Evolutionary conservation across 2,329 filamentous ascomycete genomes (phyloP).

Genomic region (Xylariomycetidae sp.): DNA sequence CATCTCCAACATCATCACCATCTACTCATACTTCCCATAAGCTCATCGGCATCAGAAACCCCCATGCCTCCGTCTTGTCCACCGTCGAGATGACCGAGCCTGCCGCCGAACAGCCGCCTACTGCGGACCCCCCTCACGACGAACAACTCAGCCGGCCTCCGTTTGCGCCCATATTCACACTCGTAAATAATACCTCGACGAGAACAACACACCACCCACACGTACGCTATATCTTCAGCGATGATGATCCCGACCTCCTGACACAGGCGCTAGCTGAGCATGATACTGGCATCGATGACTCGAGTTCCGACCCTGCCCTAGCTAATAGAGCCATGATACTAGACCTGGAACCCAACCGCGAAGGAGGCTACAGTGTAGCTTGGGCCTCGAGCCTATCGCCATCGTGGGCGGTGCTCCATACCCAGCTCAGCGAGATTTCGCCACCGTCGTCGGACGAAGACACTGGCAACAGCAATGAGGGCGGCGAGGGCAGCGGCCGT

Average conservation of each 20-base stretch:
- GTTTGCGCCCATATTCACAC: conserved; percentile 80
- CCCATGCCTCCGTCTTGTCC: conserved; percentile 14
- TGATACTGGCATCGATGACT: conserved; percentile 27
- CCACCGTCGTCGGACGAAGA: conserved; percentile 28
- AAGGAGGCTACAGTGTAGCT: conserved; percentile 50
- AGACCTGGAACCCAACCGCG: conserved; percentile 43
- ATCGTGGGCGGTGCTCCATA: conserved; percentile 61
- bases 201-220: conserved; percentile 76
- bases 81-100: conserved; percentile 24
- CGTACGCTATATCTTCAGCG: conserved; percentile 88
- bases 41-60: conserved; percentile 4
- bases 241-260: conserved; percentile 79
- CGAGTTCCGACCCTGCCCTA: conserved; percentile 20
- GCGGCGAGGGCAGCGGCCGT: conserved; percentile 21
- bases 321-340: conserved; percentile 48
- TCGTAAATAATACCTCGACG: conserved; percentile 72
- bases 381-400: conserved; percentile 68
- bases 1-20: conserved; percentile 10
- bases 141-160: conserved; percentile 23
- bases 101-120: conserved; percentile 10
- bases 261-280: conserved; percentile 57
- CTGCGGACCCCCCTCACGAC: conserved; percentile 1
- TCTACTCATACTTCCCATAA: conserved; percentile 4
- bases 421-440: conserved; percentile 39
- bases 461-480: conserved; percentile 22